Conservation (phyloP, 805 yeast genomes). For the Myxozyma nipponensis region DNA sequence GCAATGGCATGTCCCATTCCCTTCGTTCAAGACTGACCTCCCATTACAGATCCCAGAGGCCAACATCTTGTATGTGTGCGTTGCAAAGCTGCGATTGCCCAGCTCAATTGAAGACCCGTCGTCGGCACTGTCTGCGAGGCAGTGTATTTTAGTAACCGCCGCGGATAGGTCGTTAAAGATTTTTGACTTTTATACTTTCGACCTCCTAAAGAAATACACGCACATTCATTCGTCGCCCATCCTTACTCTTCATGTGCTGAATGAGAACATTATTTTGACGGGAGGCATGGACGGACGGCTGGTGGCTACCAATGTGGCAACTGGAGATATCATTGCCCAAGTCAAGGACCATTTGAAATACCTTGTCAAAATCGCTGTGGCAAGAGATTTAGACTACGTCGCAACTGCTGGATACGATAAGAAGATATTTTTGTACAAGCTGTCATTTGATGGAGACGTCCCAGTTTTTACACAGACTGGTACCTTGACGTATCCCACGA, state of each 20-base stretch:
- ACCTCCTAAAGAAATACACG: constrained; percentile 9
- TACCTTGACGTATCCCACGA: constrained; percentile 19
- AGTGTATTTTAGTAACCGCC: constrained; percentile 22
- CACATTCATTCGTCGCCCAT: constrained; percentile 28
- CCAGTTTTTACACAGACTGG: constrained; percentile 12
- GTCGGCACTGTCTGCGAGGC: constrained; percentile 10
- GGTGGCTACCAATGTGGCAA: constrained; percentile 30
- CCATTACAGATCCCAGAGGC: constrained; percentile 20
- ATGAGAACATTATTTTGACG: constrained; percentile 36
- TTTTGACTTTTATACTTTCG: constrained; percentile 25
- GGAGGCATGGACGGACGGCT: constrained; percentile 55
- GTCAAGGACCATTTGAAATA: constrained; percentile 42
- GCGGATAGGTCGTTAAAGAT: constrained; percentile 26
- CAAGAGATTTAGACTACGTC: constrained; percentile 36
- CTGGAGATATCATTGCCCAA: constrained; percentile 25
- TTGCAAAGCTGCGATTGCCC: constrained; percentile 20
- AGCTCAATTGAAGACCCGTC: constrained; percentile 10
- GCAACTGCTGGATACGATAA: constrained; percentile 39
- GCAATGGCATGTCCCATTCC: constrained; percentile 22
- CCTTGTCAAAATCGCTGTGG: constrained; percentile 39
- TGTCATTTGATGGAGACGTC: neutral
- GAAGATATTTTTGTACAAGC: constrained; percentile 22
- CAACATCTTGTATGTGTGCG: constrained; percentile 24
- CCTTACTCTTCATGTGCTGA: constrained; percentile 26
- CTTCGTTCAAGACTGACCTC: constrained; percentile 16